These are phyloP conservation scores for Talaromyces liani DNA, from an alignment of 495 filamentous ascomycete species.

Conservation along the genomic window DNA sequence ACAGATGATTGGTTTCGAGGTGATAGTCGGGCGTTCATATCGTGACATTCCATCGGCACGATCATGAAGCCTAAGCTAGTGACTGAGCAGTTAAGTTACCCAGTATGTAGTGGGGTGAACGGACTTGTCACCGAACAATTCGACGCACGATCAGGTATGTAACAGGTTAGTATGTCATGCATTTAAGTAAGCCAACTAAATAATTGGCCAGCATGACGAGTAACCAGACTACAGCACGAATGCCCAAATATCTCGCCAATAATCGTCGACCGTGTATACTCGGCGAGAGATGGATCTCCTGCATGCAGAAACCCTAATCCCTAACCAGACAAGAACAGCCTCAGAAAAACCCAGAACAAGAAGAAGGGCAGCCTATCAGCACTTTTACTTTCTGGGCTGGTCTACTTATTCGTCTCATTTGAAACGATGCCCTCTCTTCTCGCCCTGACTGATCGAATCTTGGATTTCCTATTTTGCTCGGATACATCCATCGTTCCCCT, in stretches of 20 bases:
- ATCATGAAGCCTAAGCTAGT: background rate
- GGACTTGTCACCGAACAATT: background rate
- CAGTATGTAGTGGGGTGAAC: background rate
- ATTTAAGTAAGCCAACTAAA: background rate
- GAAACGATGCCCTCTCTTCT: background rate
- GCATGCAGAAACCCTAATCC: slow-evolving; percentile 4
- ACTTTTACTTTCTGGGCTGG: background rate
- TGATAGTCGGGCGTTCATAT: background rate
- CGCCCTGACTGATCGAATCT: background rate
- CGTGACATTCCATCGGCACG: background rate
- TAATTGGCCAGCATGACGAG: background rate
- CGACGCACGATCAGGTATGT: background rate
- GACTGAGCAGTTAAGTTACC: background rate
- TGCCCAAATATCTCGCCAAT: slow-evolving; percentile 7
- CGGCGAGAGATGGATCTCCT: background rate
- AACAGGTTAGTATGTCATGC: background rate
- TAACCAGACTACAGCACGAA: background rate
- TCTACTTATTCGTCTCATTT: background rate
- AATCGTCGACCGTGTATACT: background rate
- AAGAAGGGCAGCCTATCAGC: slow-evolving; percentile 10
- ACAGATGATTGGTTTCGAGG: background rate
- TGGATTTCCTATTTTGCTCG: background rate
- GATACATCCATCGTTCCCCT: background rate
- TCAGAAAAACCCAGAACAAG: background rate
- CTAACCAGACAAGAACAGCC: background rate